Conservation (phyloP, 2,329 filamentous ascomycete genomes). For the Colletotrichum neosansevieriae region DNA sequence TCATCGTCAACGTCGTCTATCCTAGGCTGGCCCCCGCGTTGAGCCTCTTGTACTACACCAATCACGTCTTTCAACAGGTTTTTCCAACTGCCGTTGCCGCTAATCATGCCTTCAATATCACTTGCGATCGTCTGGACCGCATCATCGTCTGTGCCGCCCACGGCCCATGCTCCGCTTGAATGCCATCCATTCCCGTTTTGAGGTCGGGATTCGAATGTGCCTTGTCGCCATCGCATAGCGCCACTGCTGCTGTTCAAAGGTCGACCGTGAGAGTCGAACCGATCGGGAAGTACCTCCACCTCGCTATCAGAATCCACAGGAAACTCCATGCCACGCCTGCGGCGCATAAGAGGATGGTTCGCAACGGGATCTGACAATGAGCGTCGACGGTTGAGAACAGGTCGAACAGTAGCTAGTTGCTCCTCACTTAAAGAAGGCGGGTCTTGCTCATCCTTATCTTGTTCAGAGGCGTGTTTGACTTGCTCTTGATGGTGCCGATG, state of each 20-base stretch:
- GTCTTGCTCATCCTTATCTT: conserved; percentile 31
- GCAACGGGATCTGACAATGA: conserved; percentile 51
- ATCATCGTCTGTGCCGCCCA: conserved; percentile 57
- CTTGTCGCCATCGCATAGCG: conserved; percentile 50
- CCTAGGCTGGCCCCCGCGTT: conserved; percentile 30
- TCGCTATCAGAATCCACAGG: conserved; percentile 50
- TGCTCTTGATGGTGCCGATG: conserved; percentile 54
- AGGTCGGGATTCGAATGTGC: conserved; percentile 57
- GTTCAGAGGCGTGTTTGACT: conserved; percentile 43
- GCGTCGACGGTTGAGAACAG: conserved; percentile 44
- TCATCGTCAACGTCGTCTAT: conserved; percentile 42
- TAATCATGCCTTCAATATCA: conserved; percentile 51
- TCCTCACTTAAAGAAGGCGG: conserved; percentile 37
- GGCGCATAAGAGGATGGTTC: conserved; percentile 43
- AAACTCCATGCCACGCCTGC: conserved; percentile 39
- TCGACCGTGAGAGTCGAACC: conserved; percentile 59
- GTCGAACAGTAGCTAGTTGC: conserved; percentile 37
- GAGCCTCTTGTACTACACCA: conserved; percentile 39
- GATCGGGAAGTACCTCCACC: conserved; percentile 59
- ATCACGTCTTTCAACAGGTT: conserved; percentile 48
- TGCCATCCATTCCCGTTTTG: conserved; percentile 50
- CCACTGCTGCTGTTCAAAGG: conserved; percentile 50
- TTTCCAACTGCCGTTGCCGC: conserved; percentile 49
- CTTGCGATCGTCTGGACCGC: conserved; percentile 54
- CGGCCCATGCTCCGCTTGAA: conserved; percentile 58